Evolutionary conservation across 1,284 basidiomycete genomes (phyloP).

Genomic region (Ganoderma sinense): DNA sequence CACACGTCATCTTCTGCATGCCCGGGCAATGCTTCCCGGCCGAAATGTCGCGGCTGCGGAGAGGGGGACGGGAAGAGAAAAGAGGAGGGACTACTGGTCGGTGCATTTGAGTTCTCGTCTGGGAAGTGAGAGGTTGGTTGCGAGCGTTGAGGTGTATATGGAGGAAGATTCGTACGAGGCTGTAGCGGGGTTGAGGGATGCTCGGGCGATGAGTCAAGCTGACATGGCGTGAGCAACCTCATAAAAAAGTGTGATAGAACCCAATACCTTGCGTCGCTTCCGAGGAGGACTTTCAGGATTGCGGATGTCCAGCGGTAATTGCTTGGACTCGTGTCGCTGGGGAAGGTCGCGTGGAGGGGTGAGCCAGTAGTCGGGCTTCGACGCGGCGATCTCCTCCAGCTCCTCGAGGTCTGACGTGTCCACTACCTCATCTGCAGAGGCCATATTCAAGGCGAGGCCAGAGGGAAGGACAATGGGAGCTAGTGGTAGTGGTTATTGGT

Average conservation of each 20-base stretch:
- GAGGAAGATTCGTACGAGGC: background rate
- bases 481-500: background rate
- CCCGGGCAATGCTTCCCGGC: no score
- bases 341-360: conserved; percentile 8
- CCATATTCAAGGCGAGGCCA: conserved; percentile 4
- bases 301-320: no score
- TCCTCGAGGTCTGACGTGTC: conserved; percentile 31
- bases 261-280: conserved; percentile 27
- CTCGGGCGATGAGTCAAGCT: conserved; percentile 2
- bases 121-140: background rate
- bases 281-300: conserved; percentile 8
- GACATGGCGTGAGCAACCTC: background rate
- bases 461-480: background rate
- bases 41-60: background rate
- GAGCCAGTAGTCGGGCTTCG: conserved; percentile 24
- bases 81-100: conserved; percentile 7
- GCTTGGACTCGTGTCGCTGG: conserved; percentile 3
- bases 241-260: background rate
- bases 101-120: background rate
- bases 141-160: background rate
- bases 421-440: conserved; percentile 6
- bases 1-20: background rate
- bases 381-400: conserved; percentile 25
- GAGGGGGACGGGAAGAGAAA: conserved; percentile 5
- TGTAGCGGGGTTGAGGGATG: background rate